Evolutionary conservation across 1,284 basidiomycete genomes (phyloP).

Genomic region (Heterobasidion annosum): DNA sequence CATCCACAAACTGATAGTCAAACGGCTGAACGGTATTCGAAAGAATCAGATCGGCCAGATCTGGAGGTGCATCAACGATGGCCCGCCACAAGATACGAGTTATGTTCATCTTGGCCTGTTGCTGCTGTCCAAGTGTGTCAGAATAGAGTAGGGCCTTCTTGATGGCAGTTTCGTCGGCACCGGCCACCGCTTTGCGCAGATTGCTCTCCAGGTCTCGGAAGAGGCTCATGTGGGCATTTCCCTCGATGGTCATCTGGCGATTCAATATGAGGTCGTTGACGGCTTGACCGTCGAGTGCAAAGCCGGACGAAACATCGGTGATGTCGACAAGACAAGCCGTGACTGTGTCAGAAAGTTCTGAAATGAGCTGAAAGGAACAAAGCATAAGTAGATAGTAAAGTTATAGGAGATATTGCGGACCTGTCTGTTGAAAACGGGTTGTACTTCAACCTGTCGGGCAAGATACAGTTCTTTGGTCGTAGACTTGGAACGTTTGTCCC

Average conservation of each 20-base stretch:
- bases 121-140: slow-evolving; percentile 52
- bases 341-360: slow-evolving; percentile 92
- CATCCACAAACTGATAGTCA: slow-evolving; percentile 89
- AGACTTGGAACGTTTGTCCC: slow-evolving; percentile 94
- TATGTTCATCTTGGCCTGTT: slow-evolving; percentile 54
- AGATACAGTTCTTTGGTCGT: slow-evolving; percentile 96
- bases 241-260: slow-evolving; percentile 63
- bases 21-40: slow-evolving; percentile 56
- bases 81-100: slow-evolving; percentile 90
- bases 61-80: slow-evolving; percentile 70
- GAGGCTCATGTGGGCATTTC: slow-evolving; percentile 52
- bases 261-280: slow-evolving; percentile 49
- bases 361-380: slow-evolving; percentile 62
- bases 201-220: slow-evolving; percentile 86
- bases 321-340: slow-evolving; percentile 90
- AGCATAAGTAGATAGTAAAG: neutral
- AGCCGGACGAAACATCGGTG: slow-evolving; percentile 73
- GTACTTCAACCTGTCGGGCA: slow-evolving; percentile 94
- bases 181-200: slow-evolving; percentile 66
- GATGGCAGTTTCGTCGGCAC: slow-evolving; percentile 51
- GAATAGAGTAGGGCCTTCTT: slow-evolving; percentile 67
- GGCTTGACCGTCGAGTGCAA: slow-evolving; percentile 56
- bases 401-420: slow-evolving; percentile 28
- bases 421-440: slow-evolving; percentile 96
- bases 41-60: slow-evolving; percentile 69